Conservation (phyloP, 148 eudicot species). For the Suaeda aralocaspica region DNA sequence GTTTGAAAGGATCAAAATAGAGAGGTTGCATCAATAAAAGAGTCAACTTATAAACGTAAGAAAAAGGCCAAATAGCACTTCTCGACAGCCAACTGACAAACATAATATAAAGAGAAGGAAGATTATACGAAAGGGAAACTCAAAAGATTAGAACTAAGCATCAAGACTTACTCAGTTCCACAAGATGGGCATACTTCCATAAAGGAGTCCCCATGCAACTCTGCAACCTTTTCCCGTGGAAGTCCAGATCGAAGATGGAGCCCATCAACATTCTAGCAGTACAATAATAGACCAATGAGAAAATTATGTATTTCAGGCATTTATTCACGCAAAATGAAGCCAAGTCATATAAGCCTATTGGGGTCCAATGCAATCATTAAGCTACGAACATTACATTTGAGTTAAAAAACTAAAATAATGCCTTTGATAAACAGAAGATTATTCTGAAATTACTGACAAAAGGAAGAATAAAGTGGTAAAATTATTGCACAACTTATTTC, state of each 20-base stretch:
- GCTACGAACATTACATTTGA: background rate
- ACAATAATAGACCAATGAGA: conserved; percentile 11
- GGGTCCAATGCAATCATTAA: background rate
- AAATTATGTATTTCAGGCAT: conserved; percentile 14
- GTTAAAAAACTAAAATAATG: background rate
- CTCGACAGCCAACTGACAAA: conserved; percentile 2
- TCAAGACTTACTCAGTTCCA: conserved; percentile 69
- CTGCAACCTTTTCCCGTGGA: conserved; percentile 82
- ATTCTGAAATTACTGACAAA: background rate
- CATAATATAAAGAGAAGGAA: background rate
- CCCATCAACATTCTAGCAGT: conserved; percentile 82
- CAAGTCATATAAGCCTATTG: background rate
- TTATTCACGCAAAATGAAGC: background rate
- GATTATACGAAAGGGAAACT: background rate
- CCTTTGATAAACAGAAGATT: background rate
- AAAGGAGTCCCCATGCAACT: conserved; percentile 92
- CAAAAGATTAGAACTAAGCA: conserved; percentile 19
- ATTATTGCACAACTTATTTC: background rate
- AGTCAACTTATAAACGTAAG: background rate
- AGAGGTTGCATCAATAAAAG: background rate
- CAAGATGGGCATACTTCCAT: conserved; percentile 85
- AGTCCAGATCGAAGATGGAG: conserved; percentile 96
- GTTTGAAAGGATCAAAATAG: conserved; percentile 10
- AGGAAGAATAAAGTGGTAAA: background rate
- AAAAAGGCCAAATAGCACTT: background rate